These are phyloP conservation scores for Bruguiera gymnorhiza DNA, from an alignment of 345 rosid genomes.

Conservation along the genomic window DNA sequence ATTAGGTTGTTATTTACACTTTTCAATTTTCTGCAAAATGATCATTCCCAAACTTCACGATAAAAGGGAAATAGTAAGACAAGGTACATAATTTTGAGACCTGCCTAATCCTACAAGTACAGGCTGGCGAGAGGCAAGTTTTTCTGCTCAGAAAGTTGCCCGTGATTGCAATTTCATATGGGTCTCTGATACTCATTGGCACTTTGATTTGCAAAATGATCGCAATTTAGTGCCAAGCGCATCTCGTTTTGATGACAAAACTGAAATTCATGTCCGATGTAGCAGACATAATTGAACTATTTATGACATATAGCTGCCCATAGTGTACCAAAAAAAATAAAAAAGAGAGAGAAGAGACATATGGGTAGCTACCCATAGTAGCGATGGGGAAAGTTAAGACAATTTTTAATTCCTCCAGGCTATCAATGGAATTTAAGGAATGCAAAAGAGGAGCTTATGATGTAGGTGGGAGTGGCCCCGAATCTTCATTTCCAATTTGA, in stretches of 20 bases:
- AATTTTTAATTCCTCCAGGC: background rate
- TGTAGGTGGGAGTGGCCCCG: constrained; percentile 18
- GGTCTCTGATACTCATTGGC: background rate
- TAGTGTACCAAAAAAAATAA: too few species aligned
- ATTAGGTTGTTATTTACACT: too few species aligned
- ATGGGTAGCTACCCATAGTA: background rate
- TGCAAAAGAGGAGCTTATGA: background rate
- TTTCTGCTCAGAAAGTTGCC: too few species aligned
- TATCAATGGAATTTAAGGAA: background rate
- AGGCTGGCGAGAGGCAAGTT: too few species aligned
- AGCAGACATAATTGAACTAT: background rate
- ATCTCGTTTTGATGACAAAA: background rate
- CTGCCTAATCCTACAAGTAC: too few species aligned
- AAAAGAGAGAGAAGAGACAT: background rate
- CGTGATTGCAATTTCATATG: too few species aligned
- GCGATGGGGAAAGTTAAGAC: background rate
- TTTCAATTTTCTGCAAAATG: too few species aligned
- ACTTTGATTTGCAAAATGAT: background rate
- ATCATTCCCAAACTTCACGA: too few species aligned
- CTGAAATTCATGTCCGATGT: background rate
- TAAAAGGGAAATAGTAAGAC: too few species aligned
- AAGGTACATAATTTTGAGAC: too few species aligned
- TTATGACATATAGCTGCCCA: background rate
- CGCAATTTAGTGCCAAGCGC: background rate
- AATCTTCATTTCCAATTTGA: constrained; percentile 9